Conservation (phyloP, 768 basidiomycete genomes). For the Suillus decipiens region DNA sequence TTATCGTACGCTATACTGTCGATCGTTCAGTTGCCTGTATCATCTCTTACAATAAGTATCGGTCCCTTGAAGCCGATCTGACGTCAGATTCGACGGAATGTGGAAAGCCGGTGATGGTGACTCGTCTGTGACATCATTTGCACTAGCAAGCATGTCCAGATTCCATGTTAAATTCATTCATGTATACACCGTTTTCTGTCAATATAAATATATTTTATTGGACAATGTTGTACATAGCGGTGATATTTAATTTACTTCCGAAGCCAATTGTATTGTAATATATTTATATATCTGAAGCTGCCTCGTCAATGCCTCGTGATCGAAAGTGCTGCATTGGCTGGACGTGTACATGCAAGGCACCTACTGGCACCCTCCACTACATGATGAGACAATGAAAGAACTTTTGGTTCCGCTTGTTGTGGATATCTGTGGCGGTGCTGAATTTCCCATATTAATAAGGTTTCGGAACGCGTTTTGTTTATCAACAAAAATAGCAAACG, state of each 20-base stretch:
- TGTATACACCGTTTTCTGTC: not conserved
- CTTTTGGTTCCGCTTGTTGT: not conserved
- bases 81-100: not conserved
- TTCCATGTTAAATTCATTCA: not conserved
- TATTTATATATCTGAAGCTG: not conserved
- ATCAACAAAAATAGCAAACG: conserved; percentile 16
- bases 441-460: conserved; percentile 14
- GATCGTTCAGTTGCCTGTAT: not conserved
- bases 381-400: not conserved
- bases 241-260: not conserved
- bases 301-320: not conserved
- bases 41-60: not conserved
- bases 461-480: conserved; percentile 7
- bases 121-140: not conserved
- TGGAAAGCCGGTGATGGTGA: not conserved
- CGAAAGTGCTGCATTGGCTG: not conserved
- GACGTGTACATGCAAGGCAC: not conserved
- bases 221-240: not conserved
- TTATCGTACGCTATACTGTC: conserved; percentile 5
- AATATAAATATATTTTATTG: not conserved
- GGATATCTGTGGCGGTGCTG: conserved; percentile 11
- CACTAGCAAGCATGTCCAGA: not conserved
- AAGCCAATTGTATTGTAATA: not conserved
- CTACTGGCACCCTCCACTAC: not conserved
- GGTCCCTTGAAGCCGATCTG: not conserved